These are phyloP conservation scores for Sarocladiaceae sp. DNA, from an alignment of 2,329 filamentous ascomycete species.

Conservation along the genomic window DNA sequence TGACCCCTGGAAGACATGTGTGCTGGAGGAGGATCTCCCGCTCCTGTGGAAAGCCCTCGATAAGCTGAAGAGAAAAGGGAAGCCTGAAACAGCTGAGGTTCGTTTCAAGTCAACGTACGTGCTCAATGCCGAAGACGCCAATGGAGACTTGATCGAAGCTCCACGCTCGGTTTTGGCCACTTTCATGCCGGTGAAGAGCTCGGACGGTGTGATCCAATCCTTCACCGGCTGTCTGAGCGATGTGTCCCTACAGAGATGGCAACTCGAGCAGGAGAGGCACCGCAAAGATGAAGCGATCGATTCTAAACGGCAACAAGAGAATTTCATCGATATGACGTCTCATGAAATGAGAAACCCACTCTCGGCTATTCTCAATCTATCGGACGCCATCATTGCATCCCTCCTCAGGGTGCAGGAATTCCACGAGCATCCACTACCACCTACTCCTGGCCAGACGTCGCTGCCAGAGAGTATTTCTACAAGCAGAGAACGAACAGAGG, in stretches of 20 bases:
- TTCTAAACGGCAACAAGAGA: constrained; percentile 64
- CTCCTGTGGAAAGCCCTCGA: constrained; percentile 33
- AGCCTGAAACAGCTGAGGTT: constrained; percentile 40
- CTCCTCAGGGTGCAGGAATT: constrained; percentile 38
- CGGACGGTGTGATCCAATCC: constrained; percentile 39
- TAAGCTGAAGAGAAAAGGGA: constrained; percentile 32
- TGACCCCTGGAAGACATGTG: constrained; percentile 39
- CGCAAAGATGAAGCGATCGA: constrained; percentile 51
- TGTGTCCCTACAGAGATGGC: constrained; percentile 44
- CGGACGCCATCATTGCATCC: constrained; percentile 59
- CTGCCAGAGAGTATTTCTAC: constrained; percentile 1
- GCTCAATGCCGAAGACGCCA: constrained; percentile 39
- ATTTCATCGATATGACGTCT: constrained; percentile 71
- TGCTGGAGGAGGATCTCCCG: constrained; percentile 37
- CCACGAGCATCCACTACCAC: constrained; percentile 17
- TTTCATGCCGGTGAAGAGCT: constrained; percentile 42
- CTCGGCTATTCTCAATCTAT: constrained; percentile 67
- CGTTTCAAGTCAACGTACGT: constrained; percentile 38
- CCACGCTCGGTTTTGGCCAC: constrained; percentile 44
- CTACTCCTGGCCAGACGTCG: constrained; percentile 17
- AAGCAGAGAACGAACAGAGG: constrained; percentile 20
- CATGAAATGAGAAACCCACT: constrained; percentile 71
- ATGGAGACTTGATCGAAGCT: constrained; percentile 34
- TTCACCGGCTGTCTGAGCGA: constrained; percentile 42
- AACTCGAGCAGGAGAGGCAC: constrained; percentile 41